Evolutionary conservation across 2,329 filamentous ascomycete genomes (phyloP).

Genomic region (Scedosporium dehoogii): DNA sequence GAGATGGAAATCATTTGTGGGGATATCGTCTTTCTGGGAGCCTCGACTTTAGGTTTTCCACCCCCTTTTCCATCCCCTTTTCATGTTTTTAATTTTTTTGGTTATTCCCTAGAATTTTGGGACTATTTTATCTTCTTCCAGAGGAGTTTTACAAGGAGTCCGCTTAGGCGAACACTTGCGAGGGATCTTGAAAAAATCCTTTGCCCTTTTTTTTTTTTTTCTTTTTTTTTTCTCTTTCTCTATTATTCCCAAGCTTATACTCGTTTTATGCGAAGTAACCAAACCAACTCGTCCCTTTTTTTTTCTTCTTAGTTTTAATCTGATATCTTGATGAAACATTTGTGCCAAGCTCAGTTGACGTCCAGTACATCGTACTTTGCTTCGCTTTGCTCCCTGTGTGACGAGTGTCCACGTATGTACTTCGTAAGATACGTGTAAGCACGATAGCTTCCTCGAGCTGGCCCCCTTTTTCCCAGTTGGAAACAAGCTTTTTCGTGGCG

Average conservation of each 20-base stretch:
- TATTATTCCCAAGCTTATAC: not conserved
- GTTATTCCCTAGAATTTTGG: conserved; percentile 1
- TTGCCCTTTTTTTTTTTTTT: not conserved
- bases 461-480: not conserved
- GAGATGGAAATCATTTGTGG: not conserved
- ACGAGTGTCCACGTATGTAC: not conserved
- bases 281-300: not conserved
- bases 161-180: not conserved
- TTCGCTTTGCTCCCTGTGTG: not conserved
- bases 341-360: not conserved
- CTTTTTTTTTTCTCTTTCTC: not conserved
- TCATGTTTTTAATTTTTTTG: not conserved
- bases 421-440: not conserved
- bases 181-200: not conserved
- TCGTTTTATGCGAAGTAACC: not conserved
- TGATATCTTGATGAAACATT: not conserved
- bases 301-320: not conserved
- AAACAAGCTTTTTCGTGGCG: not conserved
- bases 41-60: not conserved
- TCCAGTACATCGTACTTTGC: not conserved
- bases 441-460: not conserved
- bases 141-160: not conserved
- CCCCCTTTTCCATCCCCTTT: not conserved
- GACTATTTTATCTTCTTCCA: conserved; percentile 8
- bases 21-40: not conserved